These are phyloP conservation scores for Periconia digitata DNA, from an alignment of 2,329 filamentous ascomycete species.

Conservation along the genomic window DNA sequence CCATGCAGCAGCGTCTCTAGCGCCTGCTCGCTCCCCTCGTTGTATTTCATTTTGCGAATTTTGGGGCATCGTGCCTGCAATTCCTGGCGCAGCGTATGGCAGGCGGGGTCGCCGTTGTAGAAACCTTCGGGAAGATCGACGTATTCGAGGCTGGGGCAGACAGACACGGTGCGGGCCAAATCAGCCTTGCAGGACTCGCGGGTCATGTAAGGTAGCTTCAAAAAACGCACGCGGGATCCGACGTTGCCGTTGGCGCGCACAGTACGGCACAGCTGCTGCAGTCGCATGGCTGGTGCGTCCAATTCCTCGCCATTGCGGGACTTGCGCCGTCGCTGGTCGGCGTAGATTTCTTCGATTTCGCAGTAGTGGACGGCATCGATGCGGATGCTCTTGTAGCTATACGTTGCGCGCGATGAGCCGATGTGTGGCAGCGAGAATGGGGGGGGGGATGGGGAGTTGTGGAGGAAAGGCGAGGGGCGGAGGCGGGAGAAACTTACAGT, in stretches of 20 bases:
- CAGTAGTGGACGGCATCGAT: conserved; percentile 97
- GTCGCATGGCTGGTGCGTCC: conserved; percentile 73
- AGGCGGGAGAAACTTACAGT: conserved; percentile 60
- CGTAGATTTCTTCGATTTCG: conserved; percentile 77
- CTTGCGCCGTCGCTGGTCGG: conserved; percentile 64
- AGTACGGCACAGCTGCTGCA: conserved; percentile 78
- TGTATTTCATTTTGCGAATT: conserved; percentile 87
- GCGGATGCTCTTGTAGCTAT: conserved; percentile 82
- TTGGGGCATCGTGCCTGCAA: conserved; percentile 81
- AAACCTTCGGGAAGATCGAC: conserved; percentile 89
- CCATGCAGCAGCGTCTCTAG: conserved; percentile 69
- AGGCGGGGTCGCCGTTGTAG: conserved; percentile 77
- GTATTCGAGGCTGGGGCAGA: conserved; percentile 81
- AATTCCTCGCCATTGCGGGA: conserved; percentile 73
- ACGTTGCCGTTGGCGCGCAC: conserved; percentile 75
- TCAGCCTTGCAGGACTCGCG: conserved; percentile 83
- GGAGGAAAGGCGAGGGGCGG: not conserved
- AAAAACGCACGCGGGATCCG: conserved; percentile 70
- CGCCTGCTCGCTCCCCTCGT: conserved; percentile 73
- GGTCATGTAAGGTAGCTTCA: conserved; percentile 95
- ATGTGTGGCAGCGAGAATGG: too few species aligned
- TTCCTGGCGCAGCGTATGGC: conserved; percentile 76
- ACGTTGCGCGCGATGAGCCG: too few species aligned
- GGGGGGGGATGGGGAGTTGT: too few species aligned
- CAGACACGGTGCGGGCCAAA: conserved; percentile 81